phyloP scores from a whole-genome alignment of 345 rosid species.

The Hibiscus mutabilis region DNA sequence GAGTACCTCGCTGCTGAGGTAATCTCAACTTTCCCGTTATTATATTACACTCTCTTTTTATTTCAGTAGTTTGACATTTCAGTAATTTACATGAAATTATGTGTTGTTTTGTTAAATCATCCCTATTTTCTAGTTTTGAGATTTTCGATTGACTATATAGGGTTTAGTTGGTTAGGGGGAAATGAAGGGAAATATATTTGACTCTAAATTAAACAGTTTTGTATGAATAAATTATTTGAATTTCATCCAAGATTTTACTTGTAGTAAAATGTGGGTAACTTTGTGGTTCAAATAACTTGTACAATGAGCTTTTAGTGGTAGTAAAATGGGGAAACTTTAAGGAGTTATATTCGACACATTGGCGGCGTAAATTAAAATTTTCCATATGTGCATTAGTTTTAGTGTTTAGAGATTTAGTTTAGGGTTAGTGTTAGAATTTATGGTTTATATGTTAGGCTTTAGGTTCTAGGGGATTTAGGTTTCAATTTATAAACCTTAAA shows the following conservation, averaged over 20 bases:
- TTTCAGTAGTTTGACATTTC: neutral
- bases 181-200: neutral
- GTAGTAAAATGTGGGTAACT: neutral
- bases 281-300: neutral
- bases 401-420: no score
- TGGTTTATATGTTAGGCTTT: no score
- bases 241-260: neutral
- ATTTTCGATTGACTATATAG: neutral
- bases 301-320: no score
- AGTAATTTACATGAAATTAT: neutral
- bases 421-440: no score
- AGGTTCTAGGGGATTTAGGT: no score
- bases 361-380: no score
- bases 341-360: no score
- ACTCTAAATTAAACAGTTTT: neutral
- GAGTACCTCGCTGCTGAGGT: constrained; percentile 89
- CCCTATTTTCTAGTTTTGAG: neutral
- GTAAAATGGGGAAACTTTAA: no score
- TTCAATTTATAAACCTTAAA: no score
- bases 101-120: neutral
- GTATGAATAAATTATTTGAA: neutral
- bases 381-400: no score
- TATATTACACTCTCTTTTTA: neutral
- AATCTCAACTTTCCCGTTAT: neutral
- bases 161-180: neutral